phyloP scores from a whole-genome alignment of 2,329 filamentous ascomycete genomes.

The Cladobotryum mycophilum region DNA sequence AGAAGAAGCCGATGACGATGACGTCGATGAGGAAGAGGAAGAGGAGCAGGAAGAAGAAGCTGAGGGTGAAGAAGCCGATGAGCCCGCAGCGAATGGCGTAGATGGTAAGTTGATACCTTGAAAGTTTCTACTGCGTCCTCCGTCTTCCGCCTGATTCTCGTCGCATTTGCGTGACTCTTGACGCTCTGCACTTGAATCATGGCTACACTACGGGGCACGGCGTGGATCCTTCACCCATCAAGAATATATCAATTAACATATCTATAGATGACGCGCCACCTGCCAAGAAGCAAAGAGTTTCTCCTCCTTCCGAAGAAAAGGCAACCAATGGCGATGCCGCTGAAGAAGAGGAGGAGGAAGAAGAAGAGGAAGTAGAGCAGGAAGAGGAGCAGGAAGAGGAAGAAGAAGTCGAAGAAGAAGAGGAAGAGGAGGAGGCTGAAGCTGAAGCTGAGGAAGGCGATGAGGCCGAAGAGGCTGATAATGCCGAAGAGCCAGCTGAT shows the following conservation, averaged over 20 bases:
- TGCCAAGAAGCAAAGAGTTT: constrained; percentile 47
- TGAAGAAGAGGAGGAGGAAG: constrained; percentile 28
- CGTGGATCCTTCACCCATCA: too few species aligned
- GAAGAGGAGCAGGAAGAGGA: constrained; percentile 25
- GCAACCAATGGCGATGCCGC: constrained; percentile 30
- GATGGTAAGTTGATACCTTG: constrained; percentile 26
- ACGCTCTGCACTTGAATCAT: background rate
- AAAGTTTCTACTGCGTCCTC: background rate
- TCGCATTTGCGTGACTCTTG: background rate
- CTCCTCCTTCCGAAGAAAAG: constrained; percentile 23
- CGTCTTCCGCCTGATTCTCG: background rate
- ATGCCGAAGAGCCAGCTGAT: constrained; percentile 14
- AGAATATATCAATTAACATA: background rate
- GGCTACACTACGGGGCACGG: too few species aligned
- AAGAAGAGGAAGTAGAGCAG: constrained; percentile 28
- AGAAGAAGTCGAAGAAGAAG: constrained; percentile 18
- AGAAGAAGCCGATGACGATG: constrained; percentile 33
- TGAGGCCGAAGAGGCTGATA: constrained; percentile 17
- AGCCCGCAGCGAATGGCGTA: constrained; percentile 25
- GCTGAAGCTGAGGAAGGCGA: constrained; percentile 20
- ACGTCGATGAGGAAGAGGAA: constrained; percentile 34
- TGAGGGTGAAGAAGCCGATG: constrained; percentile 26
- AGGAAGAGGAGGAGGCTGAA: constrained; percentile 21
- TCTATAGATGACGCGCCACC: constrained; percentile 34
- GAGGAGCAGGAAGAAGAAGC: constrained; percentile 32